These are phyloP conservation scores for Xylaria venustula DNA, from an alignment of 495 filamentous ascomycete species.

Conservation along the genomic window DNA sequence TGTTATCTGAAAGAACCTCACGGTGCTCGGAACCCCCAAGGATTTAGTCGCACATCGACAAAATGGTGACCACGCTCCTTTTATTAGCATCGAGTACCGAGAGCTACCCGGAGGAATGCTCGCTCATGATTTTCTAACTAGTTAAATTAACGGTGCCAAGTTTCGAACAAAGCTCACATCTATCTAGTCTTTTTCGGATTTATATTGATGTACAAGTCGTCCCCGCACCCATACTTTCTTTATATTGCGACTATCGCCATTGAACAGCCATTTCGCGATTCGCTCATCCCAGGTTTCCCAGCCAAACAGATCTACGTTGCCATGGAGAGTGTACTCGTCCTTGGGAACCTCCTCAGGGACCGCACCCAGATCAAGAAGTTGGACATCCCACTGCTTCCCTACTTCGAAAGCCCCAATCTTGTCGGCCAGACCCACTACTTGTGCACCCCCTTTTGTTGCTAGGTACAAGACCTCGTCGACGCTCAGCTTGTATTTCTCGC, in stretches of 20 bases:
- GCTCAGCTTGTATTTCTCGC: slow-evolving; percentile 55
- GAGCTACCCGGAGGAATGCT: too few species aligned
- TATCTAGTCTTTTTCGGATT: background rate
- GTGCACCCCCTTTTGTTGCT: slow-evolving; percentile 76
- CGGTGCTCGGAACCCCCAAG: too few species aligned
- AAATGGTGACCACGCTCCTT: too few species aligned
- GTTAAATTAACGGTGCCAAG: too few species aligned
- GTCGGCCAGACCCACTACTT: slow-evolving; percentile 66
- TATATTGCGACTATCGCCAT: slow-evolving; percentile 82
- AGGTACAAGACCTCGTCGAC: slow-evolving; percentile 89
- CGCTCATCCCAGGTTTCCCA: slow-evolving; percentile 74
- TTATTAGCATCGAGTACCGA: too few species aligned
- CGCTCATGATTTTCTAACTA: too few species aligned
- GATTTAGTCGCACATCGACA: too few species aligned
- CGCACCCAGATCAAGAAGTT: slow-evolving; percentile 63
- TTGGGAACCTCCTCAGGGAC: slow-evolving; percentile 34
- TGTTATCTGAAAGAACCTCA: too few species aligned
- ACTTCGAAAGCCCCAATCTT: slow-evolving; percentile 75
- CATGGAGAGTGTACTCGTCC: slow-evolving; percentile 27
- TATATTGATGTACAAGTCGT: slow-evolving; percentile 66
- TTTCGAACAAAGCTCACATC: too few species aligned
- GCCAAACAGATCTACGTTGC: slow-evolving; percentile 81
- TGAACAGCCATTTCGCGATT: slow-evolving; percentile 87
- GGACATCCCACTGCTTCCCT: slow-evolving; percentile 89
- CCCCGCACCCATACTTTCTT: slow-evolving; percentile 78